These are phyloP conservation scores for Rhodotorula kratochvilovae DNA, from an alignment of 768 basidiomycete species.

Conservation along the genomic window DNA sequence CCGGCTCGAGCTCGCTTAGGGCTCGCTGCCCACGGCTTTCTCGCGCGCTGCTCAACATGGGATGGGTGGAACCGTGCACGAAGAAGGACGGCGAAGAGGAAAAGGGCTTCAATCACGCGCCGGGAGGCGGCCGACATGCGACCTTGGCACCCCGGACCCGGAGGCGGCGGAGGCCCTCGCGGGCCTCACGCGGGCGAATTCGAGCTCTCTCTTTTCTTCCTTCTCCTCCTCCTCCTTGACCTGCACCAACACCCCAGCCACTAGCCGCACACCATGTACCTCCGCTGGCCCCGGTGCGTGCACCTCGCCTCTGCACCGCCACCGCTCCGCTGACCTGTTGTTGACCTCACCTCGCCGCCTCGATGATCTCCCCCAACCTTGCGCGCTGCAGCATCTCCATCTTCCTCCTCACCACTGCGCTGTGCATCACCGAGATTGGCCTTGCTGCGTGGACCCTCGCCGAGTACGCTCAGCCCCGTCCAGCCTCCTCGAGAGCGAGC, in stretches of 20 bases:
- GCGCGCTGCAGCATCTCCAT: slow-evolving; percentile 1
- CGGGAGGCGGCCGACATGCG: too few species aligned
- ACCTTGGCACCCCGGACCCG: too few species aligned
- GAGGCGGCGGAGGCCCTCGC: too few species aligned
- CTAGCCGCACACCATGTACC: slow-evolving; percentile 1
- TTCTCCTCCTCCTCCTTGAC: background rate
- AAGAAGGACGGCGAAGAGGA: too few species aligned
- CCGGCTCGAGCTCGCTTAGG: too few species aligned
- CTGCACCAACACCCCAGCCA: background rate
- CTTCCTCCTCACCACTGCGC: slow-evolving; percentile 14
- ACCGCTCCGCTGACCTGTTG: background rate
- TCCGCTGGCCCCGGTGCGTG: slow-evolving; percentile 13
- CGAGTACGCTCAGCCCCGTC: background rate
- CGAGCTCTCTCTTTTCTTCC: too few species aligned
- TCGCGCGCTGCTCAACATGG: too few species aligned
- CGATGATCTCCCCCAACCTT: too few species aligned
- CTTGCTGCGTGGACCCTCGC: slow-evolving; percentile 18
- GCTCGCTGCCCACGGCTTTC: too few species aligned
- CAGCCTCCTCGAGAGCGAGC: background rate
- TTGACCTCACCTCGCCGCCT: background rate
- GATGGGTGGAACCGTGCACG: too few species aligned
- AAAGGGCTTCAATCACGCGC: too few species aligned
- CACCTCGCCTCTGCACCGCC: background rate
- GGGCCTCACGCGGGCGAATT: too few species aligned
- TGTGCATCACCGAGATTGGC: slow-evolving; percentile 24